These are phyloP conservation scores for Strobilomyces dryophilus DNA, from an alignment of 768 basidiomycete species.

Conservation along the genomic window DNA sequence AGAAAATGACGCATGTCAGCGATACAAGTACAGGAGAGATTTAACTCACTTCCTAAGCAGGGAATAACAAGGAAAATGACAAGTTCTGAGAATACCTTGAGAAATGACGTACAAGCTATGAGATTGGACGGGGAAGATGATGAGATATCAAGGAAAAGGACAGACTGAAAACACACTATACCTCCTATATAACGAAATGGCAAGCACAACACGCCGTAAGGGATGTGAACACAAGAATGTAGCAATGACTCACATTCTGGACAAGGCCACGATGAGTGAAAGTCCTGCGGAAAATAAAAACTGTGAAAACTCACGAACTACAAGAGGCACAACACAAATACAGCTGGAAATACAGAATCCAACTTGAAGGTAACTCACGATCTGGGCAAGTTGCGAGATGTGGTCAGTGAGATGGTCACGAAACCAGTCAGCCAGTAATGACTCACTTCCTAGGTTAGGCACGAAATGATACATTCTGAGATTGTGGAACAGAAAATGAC, in stretches of 20 bases:
- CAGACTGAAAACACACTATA: not conserved
- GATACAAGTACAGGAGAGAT: not conserved
- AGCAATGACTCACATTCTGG: no score
- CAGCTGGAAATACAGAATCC: no score
- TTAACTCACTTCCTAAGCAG: not conserved
- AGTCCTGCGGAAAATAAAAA: no score
- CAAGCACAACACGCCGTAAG: not conserved
- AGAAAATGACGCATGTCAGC: not conserved
- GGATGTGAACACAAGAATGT: no score
- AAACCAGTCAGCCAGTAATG: not conserved
- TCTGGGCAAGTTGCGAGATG: no score
- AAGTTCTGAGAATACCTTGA: no score
- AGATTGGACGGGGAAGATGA: not conserved
- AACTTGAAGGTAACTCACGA: no score
- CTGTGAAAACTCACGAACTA: no score
- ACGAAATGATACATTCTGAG: no score
- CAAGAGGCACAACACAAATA: no score
- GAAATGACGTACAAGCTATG: not conserved
- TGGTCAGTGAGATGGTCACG: not conserved
- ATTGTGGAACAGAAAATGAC: no score
- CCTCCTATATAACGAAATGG: not conserved
- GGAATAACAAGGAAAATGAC: no score
- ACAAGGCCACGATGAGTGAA: not conserved
- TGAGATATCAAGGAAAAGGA: not conserved
- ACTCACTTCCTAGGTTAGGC: not conserved